A percentile compares a stretch with the other conserved stretches of the same genome.
phyloP scores from a whole-genome alignment of 192 early-diverging fungal species.

The Rhizoclosmatium globosum region DNA sequence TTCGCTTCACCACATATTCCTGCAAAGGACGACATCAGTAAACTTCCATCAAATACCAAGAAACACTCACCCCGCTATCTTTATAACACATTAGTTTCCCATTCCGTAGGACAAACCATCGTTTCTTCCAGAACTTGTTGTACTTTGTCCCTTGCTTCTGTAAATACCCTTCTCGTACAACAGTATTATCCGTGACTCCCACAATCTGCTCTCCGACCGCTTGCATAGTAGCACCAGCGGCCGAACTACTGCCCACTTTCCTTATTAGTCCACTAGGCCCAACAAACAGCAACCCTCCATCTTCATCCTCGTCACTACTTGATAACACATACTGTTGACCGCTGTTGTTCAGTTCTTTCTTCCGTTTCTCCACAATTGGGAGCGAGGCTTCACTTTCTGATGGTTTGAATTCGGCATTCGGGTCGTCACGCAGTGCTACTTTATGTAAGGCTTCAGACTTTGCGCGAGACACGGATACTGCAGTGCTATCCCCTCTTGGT shows the following conservation, averaged over 20 bases:
- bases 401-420: background rate
- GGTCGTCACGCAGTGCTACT: background rate
- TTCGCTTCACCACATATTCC: constrained; percentile 60
- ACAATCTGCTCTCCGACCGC: background rate
- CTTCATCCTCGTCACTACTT: constrained; percentile 57
- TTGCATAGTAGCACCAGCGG: background rate
- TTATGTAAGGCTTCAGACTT: background rate
- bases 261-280: background rate
- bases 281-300: constrained; percentile 18
- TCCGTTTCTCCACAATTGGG: background rate
- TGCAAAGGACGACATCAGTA: constrained; percentile 6
- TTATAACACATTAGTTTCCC: constrained; percentile 54
- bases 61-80: constrained; percentile 46
- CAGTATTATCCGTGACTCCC: constrained; percentile 43
- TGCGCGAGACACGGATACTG: background rate
- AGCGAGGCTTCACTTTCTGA: background rate
- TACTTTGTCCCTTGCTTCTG: constrained; percentile 50
- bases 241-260: background rate
- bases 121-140: constrained; percentile 56
- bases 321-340: constrained; percentile 21
- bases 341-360: background rate
- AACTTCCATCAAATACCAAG: constrained; percentile 22
- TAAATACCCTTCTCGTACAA: constrained; percentile 56
- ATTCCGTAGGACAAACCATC: constrained; percentile 59
- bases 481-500: background rate